Conservation (phyloP, 306 rosid species). For the Vigna angularis region DNA sequence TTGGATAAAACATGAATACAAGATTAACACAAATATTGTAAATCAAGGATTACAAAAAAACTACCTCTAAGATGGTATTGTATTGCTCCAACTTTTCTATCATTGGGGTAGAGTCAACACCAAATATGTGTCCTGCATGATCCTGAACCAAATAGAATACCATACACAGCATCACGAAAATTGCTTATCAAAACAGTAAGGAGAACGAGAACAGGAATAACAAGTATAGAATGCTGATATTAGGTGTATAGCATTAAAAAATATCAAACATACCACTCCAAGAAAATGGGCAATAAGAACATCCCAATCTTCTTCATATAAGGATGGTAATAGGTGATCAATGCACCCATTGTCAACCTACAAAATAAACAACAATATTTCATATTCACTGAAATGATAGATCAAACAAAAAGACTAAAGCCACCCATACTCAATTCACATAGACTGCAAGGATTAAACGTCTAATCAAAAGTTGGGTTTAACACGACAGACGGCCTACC, state of each 20-base stretch:
- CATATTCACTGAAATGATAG: constrained; percentile 26
- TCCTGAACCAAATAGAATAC: constrained; percentile 60
- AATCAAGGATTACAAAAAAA: constrained; percentile 34
- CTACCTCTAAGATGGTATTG: constrained; percentile 75
- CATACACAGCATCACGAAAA: constrained; percentile 30
- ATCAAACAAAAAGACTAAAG: constrained; percentile 14
- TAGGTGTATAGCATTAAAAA: neutral
- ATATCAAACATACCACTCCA: constrained; percentile 79
- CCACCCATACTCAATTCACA: constrained; percentile 7
- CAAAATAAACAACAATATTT: constrained; percentile 38
- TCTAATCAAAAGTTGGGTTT: constrained; percentile 16
- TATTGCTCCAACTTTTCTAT: constrained; percentile 91
- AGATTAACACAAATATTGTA: neutral
- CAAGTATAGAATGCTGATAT: constrained; percentile 10
- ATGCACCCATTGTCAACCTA: constrained; percentile 98
- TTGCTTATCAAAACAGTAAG: constrained; percentile 30
- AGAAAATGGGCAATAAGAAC: constrained; percentile 98
- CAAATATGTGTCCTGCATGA: constrained; percentile 98
- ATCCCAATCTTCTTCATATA: constrained; percentile 91
- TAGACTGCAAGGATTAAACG: constrained; percentile 37
- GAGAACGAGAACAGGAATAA: constrained; percentile 24
- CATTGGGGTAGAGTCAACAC: constrained; percentile 91
- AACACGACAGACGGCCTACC: constrained; percentile 53
- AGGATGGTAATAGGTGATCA: constrained; percentile 82
- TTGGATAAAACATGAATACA: constrained; percentile 18